Base-by-base conservation (phyloP, 1,139 yeast species). In the Geotrichum australiense region DNA sequence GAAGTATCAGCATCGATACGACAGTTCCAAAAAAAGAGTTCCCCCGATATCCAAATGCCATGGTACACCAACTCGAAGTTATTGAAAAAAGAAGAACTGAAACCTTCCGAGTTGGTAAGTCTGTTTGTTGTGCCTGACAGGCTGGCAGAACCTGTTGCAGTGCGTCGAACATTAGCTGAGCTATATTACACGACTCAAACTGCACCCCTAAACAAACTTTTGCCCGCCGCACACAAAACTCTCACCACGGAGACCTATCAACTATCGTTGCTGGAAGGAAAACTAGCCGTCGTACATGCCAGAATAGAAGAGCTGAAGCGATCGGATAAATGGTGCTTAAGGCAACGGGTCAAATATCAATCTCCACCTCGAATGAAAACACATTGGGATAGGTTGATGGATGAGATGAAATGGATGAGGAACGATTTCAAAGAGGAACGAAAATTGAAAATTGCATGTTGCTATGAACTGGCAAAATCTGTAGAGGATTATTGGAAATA, bases 251-350 rank as follows among this genome's bases (percentile, higher is more conserved):
- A 84, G 38, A 76, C 84, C 46, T 91, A 78, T 63, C 94, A 86
- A 55, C 73, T 83, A 54, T 86, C 95, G 0, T 66, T 89, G 22
- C 73, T 86, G n/a, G 99, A 91, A 58, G 95, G 96, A 6, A 84
- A 89, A 57, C 78, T 91, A 7, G 86, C 95, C 0, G 96, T 87
- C n/a, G 76, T 86, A 12, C 84, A 86, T 54, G 84, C 94, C 3
- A 73, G 97, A 45, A 89, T 93, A 36, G 98, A 91, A 56, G 97
- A 89, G 58, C 69, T 93, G 47, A 85, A 87, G 57, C 69, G 94
- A 41, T 80, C 81, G 45, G 85, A 86, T 4, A 78, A 83, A 53
- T 93, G 98, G 98, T 82, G 96, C 21, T 66, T 89, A 43, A 71
- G 95, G 39, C 98, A 93, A 59, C 95, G 94, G 1, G 70, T 74